These are phyloP conservation scores for Cinnamomum chago DNA, from an alignment of 164 flowering plant species.

Conservation along the genomic window DNA sequence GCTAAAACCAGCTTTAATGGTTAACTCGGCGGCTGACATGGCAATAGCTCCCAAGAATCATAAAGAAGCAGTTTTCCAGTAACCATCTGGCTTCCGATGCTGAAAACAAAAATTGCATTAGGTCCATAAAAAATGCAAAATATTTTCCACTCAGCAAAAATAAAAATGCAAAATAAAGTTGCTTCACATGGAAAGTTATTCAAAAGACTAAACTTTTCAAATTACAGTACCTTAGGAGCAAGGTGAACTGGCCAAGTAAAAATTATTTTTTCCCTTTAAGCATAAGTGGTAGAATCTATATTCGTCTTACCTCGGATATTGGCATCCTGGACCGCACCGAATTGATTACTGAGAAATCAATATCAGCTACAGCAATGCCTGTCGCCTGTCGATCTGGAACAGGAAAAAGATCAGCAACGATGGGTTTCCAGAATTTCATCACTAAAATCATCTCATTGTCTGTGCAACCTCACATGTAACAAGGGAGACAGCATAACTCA, in stretches of 20 bases:
- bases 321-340: constrained; percentile 83
- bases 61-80: constrained; percentile 33
- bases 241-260: background rate
- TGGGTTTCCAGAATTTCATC: background rate
- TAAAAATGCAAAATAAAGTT: background rate
- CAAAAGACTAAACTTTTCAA: background rate
- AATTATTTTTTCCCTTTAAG: too few species aligned
- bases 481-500: too few species aligned
- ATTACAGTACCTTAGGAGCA: background rate
- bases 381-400: constrained; percentile 69
- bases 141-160: background rate
- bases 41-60: background rate
- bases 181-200: background rate
- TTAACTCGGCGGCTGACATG: background rate
- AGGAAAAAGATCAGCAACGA: constrained; percentile 1
- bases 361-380: constrained; percentile 78
- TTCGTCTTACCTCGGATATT: constrained; percentile 48
- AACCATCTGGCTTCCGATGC: constrained; percentile 65
- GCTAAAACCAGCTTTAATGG: background rate
- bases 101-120: constrained; percentile 21
- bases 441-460: background rate
- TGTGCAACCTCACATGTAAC: too few species aligned
- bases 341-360: constrained; percentile 65
- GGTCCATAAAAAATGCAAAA: background rate
- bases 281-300: too few species aligned